Evolutionary conservation across 1,139 yeast species (phyloP).

Genomic region (Pichia sp.): DNA sequence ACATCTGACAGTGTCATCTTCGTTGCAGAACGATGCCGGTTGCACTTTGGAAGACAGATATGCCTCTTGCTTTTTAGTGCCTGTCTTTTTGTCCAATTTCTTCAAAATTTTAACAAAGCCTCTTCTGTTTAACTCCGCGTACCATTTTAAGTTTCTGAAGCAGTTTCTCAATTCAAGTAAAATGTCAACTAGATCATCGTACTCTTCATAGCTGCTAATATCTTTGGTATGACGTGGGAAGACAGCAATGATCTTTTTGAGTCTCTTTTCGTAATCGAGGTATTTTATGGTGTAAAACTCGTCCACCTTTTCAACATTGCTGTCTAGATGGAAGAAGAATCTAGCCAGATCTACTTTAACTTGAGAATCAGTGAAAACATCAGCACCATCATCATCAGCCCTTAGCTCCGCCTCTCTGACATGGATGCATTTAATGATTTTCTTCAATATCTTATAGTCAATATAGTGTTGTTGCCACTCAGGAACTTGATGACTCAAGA

Average conservation of each 20-base stretch:
- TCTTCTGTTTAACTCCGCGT: slow-evolving; percentile 84
- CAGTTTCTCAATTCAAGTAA: slow-evolving; percentile 72
- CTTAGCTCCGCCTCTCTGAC: slow-evolving; percentile 25
- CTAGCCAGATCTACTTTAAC: slow-evolving; percentile 44
- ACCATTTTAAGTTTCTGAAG: slow-evolving; percentile 84
- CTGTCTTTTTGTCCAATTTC: slow-evolving; percentile 82
- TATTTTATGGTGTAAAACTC: slow-evolving; percentile 68
- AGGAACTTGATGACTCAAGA: slow-evolving; percentile 81
- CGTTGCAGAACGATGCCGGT: slow-evolving; percentile 75
- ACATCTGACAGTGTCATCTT: slow-evolving; percentile 46
- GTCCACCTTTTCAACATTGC: slow-evolving; percentile 77
- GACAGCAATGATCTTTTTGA: slow-evolving; percentile 39
- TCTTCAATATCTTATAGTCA: slow-evolving; percentile 81
- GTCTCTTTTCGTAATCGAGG: slow-evolving; percentile 65
- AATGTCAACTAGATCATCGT: slow-evolving; percentile 71
- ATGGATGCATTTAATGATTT: slow-evolving; percentile 56
- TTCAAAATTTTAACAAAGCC: slow-evolving; percentile 87
- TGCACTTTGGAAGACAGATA: slow-evolving; percentile 65
- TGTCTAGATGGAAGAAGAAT: slow-evolving; percentile 73
- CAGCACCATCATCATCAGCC: slow-evolving; percentile 12
- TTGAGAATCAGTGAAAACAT: slow-evolving; percentile 31
- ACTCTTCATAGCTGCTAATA: slow-evolving; percentile 52
- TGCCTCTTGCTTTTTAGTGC: slow-evolving; percentile 57
- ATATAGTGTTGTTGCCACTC: slow-evolving; percentile 81
- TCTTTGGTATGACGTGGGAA: slow-evolving; percentile 12